A percentile compares a stretch with the other conserved stretches of the same genome.
Evolutionary conservation across 179 eudicot genomes (phyloP).

Genomic region (Spergularia azorica): DNA sequence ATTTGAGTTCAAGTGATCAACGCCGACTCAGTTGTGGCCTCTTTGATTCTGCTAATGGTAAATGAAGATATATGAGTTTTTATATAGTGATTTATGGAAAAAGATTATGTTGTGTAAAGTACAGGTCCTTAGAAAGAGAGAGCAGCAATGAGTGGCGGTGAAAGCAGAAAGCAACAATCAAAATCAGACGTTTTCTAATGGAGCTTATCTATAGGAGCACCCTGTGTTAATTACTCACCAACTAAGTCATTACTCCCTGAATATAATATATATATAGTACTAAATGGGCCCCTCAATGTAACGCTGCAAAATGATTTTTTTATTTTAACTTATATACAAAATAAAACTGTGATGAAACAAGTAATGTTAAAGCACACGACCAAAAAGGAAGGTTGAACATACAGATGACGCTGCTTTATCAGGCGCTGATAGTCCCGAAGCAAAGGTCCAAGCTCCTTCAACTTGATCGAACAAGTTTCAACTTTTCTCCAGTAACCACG

Average conservation of each 20-base stretch:
- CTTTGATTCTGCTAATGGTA: background rate
- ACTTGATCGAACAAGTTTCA: conserved; percentile 46
- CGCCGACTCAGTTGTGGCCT: background rate
- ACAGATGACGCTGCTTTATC: conserved; percentile 58
- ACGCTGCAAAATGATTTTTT: background rate
- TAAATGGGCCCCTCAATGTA: conserved; percentile 2
- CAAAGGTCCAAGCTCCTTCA: conserved; percentile 84
- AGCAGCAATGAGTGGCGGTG: background rate
- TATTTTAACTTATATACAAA: background rate
- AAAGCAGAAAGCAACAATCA: background rate
- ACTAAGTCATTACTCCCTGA: background rate
- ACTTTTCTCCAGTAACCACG: conserved; percentile 82
- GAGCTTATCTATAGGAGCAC: too few species aligned
- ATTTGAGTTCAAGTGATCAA: too few species aligned
- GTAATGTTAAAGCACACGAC: background rate
- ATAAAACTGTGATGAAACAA: conserved; percentile 1
- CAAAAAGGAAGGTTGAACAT: conserved; percentile 33
- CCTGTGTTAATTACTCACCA: background rate
- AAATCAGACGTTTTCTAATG: background rate
- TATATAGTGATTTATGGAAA: background rate
- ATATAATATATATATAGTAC: background rate
- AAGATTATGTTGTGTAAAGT: background rate
- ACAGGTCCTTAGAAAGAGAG: background rate
- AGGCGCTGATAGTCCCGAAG: conserved; percentile 94
- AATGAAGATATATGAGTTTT: background rate